Percentiles rank a stretch among this genome's conserved stretches.
Evolutionary conservation across 2,329 filamentous ascomycete species (phyloP).

Genomic region (Penicillium sp.): DNA sequence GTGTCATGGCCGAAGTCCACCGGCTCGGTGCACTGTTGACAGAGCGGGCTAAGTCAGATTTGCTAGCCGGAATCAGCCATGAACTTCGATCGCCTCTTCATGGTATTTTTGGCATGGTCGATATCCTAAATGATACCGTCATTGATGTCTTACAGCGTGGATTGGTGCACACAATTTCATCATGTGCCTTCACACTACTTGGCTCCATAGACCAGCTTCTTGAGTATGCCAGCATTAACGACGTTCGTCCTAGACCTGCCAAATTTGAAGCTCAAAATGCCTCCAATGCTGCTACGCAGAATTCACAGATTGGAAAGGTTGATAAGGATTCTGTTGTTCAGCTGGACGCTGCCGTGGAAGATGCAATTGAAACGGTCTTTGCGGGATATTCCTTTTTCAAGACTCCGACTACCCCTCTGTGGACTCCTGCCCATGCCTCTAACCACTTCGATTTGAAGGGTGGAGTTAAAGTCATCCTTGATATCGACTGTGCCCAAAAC

Average conservation of each 20-base stretch:
- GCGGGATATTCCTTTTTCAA: slow-evolving; percentile 13
- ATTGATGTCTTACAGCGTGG: slow-evolving; percentile 23
- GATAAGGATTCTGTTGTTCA: slow-evolving; percentile 9
- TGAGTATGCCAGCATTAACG: slow-evolving; percentile 27
- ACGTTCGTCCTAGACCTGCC: slow-evolving; percentile 2
- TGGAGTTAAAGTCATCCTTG: slow-evolving; percentile 9
- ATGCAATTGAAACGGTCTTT: slow-evolving; percentile 16
- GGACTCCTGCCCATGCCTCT: background rate
- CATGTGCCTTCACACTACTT: slow-evolving; percentile 40
- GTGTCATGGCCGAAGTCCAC: slow-evolving; percentile 28
- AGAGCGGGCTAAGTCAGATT: slow-evolving; percentile 30
- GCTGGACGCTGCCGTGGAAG: slow-evolving; percentile 11
- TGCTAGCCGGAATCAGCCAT: slow-evolving; percentile 32
- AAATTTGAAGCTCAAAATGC: background rate
- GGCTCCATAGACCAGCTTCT: slow-evolving; percentile 40
- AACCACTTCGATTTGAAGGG: background rate
- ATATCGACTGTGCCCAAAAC: slow-evolving; percentile 7
- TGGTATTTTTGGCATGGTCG: slow-evolving; percentile 28
- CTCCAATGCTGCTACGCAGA: background rate
- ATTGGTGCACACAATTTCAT: slow-evolving; percentile 32
- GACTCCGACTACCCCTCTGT: background rate
- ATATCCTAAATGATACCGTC: slow-evolving; percentile 25
- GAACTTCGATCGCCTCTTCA: slow-evolving; percentile 35
- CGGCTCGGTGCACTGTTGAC: slow-evolving; percentile 22
- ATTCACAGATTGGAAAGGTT: background rate